Evolutionary conservation across 805 yeast species (phyloP).

Genomic region (Kazachstania taianensis): DNA sequence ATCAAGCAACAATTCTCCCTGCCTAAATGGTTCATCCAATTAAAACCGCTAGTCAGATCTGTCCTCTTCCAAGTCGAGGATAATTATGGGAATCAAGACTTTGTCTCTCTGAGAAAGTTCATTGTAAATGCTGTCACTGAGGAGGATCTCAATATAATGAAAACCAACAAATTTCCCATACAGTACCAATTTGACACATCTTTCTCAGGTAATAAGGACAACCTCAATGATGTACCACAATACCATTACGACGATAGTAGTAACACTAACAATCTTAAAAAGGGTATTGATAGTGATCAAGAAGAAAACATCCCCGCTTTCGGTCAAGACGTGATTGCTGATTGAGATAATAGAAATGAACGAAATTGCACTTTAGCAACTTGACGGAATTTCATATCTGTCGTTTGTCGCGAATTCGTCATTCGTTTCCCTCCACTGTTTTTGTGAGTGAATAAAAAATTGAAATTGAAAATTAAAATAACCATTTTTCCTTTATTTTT

Average conservation of each 20-base stretch:
- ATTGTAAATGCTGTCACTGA: slow-evolving; percentile 35
- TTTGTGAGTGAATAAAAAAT: slow-evolving; percentile 6
- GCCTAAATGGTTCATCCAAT: slow-evolving; percentile 26
- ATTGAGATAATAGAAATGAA: too few species aligned
- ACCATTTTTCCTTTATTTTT: neutral
- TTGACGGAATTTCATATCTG: too few species aligned
- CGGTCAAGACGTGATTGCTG: slow-evolving; percentile 28
- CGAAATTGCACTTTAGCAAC: too few species aligned
- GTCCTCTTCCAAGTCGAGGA: slow-evolving; percentile 25
- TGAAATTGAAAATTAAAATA: neutral
- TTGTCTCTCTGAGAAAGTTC: slow-evolving; percentile 31
- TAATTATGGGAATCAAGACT: slow-evolving; percentile 31
- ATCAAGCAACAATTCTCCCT: slow-evolving; percentile 25
- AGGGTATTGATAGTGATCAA: neutral
- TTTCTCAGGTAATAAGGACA: slow-evolving; percentile 10
- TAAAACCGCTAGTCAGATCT: slow-evolving; percentile 26
- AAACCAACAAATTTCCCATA: slow-evolving; percentile 12
- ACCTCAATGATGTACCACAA: neutral
- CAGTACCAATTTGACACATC: slow-evolving; percentile 12
- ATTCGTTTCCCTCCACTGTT: too few species aligned
- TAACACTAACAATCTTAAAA: too few species aligned
- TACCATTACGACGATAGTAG: neutral
- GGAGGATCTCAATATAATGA: slow-evolving; percentile 25
- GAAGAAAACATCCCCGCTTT: slow-evolving; percentile 18
- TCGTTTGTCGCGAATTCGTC: too few species aligned